phyloP scores from a whole-genome alignment of 768 basidiomycete genomes.

The Leccinum disarticulatum region DNA sequence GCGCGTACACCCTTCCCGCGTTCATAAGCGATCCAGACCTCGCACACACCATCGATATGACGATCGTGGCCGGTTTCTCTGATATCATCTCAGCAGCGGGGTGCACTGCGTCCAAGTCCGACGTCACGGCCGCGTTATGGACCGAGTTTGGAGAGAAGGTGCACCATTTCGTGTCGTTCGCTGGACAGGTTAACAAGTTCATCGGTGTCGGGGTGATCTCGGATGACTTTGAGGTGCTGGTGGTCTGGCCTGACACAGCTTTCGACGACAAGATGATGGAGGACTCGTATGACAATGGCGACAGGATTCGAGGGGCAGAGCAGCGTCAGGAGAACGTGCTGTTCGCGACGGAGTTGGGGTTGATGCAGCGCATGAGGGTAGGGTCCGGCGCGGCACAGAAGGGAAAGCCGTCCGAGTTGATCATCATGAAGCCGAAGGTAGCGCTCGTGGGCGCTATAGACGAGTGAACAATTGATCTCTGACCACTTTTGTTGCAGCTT shows the following conservation, averaged over 20 bases:
- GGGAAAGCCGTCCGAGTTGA: conserved; percentile 19
- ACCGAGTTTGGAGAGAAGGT: conserved; percentile 43
- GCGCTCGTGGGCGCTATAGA: neutral
- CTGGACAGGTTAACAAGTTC: conserved; percentile 43
- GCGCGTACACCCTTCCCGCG: conserved; percentile 13
- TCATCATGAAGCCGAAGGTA: conserved; percentile 35
- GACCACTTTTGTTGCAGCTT: neutral
- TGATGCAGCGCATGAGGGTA: conserved; percentile 24
- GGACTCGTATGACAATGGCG: conserved; percentile 25
- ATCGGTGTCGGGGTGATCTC: conserved; percentile 24
- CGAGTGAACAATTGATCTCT: neutral
- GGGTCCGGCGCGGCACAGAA: conserved; percentile 9
- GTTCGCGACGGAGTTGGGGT: conserved; percentile 36
- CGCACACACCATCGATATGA: conserved; percentile 3
- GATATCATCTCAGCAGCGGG: conserved; percentile 31
- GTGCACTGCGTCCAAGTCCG: conserved; percentile 13
- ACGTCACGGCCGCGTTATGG: conserved; percentile 40
- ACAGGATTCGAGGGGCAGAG: neutral
- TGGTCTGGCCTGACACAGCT: conserved; percentile 8
- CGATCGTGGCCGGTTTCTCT: conserved; percentile 20
- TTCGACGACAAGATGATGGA: conserved; percentile 23
- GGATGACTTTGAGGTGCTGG: conserved; percentile 27
- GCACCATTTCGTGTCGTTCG: conserved; percentile 40
- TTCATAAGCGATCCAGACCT: conserved; percentile 19
- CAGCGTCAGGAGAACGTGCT: conserved; percentile 19